Conservation (phyloP, 768 basidiomycete species). For the Flagelloscypha sp. region DNA sequence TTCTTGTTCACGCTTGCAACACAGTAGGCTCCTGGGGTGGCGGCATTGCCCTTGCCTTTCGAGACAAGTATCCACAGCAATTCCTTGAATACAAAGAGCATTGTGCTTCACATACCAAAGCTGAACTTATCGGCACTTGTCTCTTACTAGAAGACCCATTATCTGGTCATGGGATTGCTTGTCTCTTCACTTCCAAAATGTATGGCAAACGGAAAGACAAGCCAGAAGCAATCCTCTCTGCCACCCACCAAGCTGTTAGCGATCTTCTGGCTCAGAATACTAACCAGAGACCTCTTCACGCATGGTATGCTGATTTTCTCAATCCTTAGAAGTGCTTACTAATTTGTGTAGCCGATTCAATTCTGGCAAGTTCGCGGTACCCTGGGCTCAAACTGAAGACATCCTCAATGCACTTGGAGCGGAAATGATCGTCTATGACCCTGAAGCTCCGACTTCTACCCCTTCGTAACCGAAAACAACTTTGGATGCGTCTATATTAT, state of each 20-base stretch:
- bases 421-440: slow-evolving; percentile 27
- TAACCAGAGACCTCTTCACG: slow-evolving; percentile 24
- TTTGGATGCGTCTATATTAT: too few species aligned
- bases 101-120: slow-evolving; percentile 19
- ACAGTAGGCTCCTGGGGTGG: slow-evolving; percentile 32
- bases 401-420: slow-evolving; percentile 24
- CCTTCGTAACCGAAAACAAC: too few species aligned
- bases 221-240: slow-evolving; percentile 26
- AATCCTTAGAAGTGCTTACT: not conserved
- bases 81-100: slow-evolving; percentile 24
- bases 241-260: slow-evolving; percentile 24
- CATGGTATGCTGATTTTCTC: slow-evolving; percentile 23
- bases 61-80: slow-evolving; percentile 24
- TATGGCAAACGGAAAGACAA: slow-evolving; percentile 31
- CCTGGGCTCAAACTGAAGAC: slow-evolving; percentile 29
- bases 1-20: slow-evolving; percentile 36
- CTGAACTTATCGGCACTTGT: slow-evolving; percentile 28
- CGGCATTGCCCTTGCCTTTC: slow-evolving; percentile 30
- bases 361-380: slow-evolving; percentile 36
- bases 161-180: slow-evolving; percentile 27
- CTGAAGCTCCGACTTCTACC: too few species aligned
- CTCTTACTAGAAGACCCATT: slow-evolving; percentile 23
- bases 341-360: slow-evolving; percentile 29
- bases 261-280: slow-evolving; percentile 27
- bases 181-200: slow-evolving; percentile 32